Conservation (phyloP, 306 rosid genomes). For the Lathyrus sativus region DNA sequence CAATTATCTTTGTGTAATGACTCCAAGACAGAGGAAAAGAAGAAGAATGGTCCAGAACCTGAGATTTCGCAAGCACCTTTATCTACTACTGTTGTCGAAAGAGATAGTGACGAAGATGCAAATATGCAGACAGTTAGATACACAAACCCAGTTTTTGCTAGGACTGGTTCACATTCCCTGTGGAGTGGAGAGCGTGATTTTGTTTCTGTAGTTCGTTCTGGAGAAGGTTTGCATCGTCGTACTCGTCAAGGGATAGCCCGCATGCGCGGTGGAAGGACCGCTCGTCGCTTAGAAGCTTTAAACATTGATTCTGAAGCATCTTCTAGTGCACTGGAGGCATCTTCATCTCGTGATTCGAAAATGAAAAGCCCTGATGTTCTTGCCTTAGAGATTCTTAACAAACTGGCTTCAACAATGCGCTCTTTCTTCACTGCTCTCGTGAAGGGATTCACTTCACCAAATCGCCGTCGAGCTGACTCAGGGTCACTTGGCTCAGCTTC, state of each 20-base stretch:
- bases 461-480: conserved; percentile 91
- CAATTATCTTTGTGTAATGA: conserved; percentile 82
- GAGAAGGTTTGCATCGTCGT: conserved; percentile 91
- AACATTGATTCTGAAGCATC: conserved; percentile 77
- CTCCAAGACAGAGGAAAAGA: conserved; percentile 77
- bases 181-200: conserved; percentile 94
- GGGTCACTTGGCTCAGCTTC: conserved; percentile 84
- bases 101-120: conserved; percentile 94
- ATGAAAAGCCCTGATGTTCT: conserved; percentile 96
- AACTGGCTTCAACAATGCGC: conserved; percentile 80
- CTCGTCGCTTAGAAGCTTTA: conserved; percentile 77
- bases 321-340: conserved; percentile 54
- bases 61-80: conserved; percentile 70
- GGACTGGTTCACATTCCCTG: conserved; percentile 79
- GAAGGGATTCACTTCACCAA: conserved; percentile 88
- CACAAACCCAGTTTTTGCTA: conserved; percentile 76
- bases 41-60: conserved; percentile 67
- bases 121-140: conserved; percentile 77
- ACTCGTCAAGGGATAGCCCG: conserved; percentile 83
- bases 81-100: conserved; percentile 60
- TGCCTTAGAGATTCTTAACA: conserved; percentile 74
- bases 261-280: conserved; percentile 86
- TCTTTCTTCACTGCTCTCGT: conserved; percentile 92
- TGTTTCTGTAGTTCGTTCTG: conserved; percentile 85
- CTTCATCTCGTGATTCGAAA: conserved; percentile 73